These are phyloP conservation scores for Fusarium transvaalense DNA, from an alignment of 2,329 filamentous ascomycete species.

Conservation along the genomic window DNA sequence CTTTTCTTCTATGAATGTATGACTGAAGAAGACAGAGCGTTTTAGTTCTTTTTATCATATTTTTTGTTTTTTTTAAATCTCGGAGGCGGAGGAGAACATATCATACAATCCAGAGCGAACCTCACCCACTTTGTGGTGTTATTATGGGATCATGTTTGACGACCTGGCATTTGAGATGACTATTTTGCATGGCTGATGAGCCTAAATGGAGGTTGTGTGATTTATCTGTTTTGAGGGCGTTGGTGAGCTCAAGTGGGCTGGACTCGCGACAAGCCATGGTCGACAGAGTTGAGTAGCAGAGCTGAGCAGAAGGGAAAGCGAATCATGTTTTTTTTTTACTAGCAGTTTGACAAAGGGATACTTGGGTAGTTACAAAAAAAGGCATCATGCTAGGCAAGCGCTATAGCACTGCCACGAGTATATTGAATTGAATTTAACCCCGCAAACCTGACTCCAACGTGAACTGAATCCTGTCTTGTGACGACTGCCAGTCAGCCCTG, in stretches of 20 bases:
- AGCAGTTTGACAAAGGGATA: constrained; percentile 43
- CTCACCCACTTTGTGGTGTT: constrained; percentile 41
- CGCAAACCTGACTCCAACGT: constrained; percentile 12
- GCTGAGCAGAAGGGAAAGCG: constrained; percentile 43
- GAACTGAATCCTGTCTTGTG: background rate
- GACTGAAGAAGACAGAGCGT: constrained; percentile 56
- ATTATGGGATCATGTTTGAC: constrained; percentile 51
- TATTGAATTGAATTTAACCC: constrained; percentile 35
- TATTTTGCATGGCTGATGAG: constrained; percentile 47
- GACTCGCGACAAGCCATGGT: constrained; percentile 41
- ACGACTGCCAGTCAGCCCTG: background rate
- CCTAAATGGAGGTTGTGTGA: constrained; percentile 47
- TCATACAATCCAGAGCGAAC: constrained; percentile 45
- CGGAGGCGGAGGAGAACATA: constrained; percentile 34
- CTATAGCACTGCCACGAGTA: constrained; percentile 43
- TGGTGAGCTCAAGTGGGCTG: constrained; percentile 51
- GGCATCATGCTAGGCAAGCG: constrained; percentile 44
- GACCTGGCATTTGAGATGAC: constrained; percentile 49
- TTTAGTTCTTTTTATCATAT: constrained; percentile 48
- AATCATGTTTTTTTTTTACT: constrained; percentile 36
- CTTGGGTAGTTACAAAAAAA: constrained; percentile 48
- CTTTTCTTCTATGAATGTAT: constrained; percentile 57
- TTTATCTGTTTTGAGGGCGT: constrained; percentile 47
- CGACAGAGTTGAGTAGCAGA: constrained; percentile 39
- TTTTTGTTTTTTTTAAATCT: constrained; percentile 40